phyloP scores from a whole-genome alignment of 2,329 filamentous ascomycete species.

The Calonectria crousiana region DNA sequence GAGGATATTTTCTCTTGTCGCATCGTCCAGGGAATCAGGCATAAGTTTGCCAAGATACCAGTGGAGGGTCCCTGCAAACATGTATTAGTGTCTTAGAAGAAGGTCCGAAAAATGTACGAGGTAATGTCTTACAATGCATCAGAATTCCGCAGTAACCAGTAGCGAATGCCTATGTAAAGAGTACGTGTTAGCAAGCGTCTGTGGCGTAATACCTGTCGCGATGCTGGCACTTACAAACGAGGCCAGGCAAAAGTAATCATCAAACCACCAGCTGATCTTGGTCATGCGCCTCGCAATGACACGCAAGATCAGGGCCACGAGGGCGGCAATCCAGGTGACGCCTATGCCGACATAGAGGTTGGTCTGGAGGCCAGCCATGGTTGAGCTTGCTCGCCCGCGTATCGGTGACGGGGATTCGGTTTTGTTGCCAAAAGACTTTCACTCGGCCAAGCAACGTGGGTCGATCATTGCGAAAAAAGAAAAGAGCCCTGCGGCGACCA shows the following conservation, averaged over 20 bases:
- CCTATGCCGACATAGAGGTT: slow-evolving; percentile 35
- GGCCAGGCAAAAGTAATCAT: slow-evolving; percentile 35
- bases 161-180: slow-evolving; percentile 27
- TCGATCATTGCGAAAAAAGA: slow-evolving; percentile 8
- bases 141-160: slow-evolving; percentile 33
- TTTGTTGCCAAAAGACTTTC: neutral
- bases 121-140: slow-evolving; percentile 28
- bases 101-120: neutral
- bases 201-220: no score
- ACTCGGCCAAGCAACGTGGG: neutral
- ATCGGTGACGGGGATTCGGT: neutral
- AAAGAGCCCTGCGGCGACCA: neutral
- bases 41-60: slow-evolving; percentile 36
- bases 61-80: slow-evolving; percentile 33
- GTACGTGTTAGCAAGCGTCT: neutral
- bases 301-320: slow-evolving; percentile 30
- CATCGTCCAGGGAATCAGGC: slow-evolving; percentile 7
- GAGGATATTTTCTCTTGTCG: slow-evolving; percentile 25
- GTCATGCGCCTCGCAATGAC: slow-evolving; percentile 37
- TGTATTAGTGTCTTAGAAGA: neutral
- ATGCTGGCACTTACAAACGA: slow-evolving; percentile 30
- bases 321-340: slow-evolving; percentile 36
- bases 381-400: neutral
- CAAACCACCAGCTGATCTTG: slow-evolving; percentile 38
- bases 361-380: slow-evolving; percentile 38